These are phyloP conservation scores for Coemansia guatemalensis DNA, from an alignment of 192 early-diverging fungal species.

Conservation along the genomic window DNA sequence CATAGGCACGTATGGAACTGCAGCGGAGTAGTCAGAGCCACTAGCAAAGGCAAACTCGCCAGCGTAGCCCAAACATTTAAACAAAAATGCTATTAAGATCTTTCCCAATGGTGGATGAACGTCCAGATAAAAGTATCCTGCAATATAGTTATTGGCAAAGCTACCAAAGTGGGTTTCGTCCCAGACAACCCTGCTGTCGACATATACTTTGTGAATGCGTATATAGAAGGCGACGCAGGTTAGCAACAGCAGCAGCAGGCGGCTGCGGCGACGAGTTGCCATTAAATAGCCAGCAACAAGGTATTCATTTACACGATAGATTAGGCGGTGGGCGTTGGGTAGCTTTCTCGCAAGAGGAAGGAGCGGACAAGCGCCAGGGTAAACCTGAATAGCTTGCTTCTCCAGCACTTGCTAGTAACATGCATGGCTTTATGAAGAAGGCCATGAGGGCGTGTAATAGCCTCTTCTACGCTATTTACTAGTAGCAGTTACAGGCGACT, in stretches of 20 bases:
- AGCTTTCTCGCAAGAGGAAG: neutral
- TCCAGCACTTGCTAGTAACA: neutral
- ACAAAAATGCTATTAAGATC: conserved; percentile 66
- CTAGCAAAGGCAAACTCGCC: conserved; percentile 82
- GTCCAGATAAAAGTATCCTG: conserved; percentile 91
- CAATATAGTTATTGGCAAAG: conserved; percentile 90
- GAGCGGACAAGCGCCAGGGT: neutral
- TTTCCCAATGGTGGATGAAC: conserved; percentile 94
- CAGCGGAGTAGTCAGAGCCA: conserved; percentile 70
- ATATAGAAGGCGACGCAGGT: conserved; percentile 6
- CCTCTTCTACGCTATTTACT: neutral
- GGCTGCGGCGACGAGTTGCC: neutral
- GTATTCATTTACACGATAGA: neutral
- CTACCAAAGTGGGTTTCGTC: conserved; percentile 98
- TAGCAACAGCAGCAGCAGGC: conserved; percentile 5
- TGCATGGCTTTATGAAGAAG: neutral
- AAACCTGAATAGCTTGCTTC: neutral
- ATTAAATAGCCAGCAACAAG: neutral
- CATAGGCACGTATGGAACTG: conserved; percentile 82
- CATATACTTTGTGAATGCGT: conserved; percentile 56
- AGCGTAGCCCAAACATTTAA: conserved; percentile 70
- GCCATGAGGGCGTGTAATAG: neutral
- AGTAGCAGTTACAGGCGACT: neutral
- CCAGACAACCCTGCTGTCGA: conserved; percentile 65
- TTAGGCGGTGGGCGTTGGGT: neutral